Evolutionary conservation across 331 rosid genomes (phyloP).

Genomic region (Malus hybrid): DNA sequence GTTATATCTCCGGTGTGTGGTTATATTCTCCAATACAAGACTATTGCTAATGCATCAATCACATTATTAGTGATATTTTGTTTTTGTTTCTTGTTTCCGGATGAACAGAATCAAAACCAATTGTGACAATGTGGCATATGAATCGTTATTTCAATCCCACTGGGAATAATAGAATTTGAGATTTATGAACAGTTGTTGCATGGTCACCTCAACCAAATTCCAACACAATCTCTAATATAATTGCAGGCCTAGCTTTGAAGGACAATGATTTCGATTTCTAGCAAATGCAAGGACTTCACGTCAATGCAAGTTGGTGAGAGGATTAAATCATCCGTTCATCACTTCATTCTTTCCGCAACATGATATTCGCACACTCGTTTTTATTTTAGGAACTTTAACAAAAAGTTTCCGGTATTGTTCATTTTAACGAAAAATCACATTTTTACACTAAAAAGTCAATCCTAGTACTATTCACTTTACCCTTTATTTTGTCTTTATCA

Average conservation of each 20-base stretch:
- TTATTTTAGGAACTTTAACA: no score
- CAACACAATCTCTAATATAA: not conserved
- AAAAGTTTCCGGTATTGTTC: no score
- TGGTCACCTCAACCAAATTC: not conserved
- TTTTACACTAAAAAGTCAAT: no score
- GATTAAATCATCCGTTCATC: not conserved
- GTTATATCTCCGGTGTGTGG: not conserved
- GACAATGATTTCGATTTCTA: not conserved
- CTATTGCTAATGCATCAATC: not conserved
- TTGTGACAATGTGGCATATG: not conserved
- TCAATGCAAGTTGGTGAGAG: not conserved
- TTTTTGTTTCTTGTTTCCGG: not conserved
- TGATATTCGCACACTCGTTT: fast-evolving
- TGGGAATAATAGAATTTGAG: not conserved
- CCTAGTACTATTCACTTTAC: no score
- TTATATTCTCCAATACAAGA: not conserved
- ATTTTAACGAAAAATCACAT: no score
- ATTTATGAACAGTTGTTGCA: not conserved
- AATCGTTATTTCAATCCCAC: not conserved
- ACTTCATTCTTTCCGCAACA: no score
- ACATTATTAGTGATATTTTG: not conserved
- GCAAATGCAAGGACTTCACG: not conserved
- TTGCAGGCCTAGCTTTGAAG: not conserved
- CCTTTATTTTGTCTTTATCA: no score
- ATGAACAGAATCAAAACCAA: not conserved